phyloP scores from a whole-genome alignment of 2,329 filamentous ascomycete genomes.

The Aspergillus japonicus region DNA sequence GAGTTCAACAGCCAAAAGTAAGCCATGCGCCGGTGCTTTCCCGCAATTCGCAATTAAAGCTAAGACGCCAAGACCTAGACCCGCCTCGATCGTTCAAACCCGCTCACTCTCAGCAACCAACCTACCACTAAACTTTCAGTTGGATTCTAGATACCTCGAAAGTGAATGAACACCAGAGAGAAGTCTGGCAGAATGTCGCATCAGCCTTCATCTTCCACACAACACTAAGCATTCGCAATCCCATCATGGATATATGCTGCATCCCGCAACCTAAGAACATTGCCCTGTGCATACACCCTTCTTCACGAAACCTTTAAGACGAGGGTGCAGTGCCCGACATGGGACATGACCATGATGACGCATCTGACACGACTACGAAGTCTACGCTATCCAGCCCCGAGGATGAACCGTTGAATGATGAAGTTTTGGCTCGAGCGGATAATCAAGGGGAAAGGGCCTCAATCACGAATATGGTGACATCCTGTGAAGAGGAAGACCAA shows the following conservation, averaged over 20 bases:
- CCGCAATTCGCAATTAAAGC: not conserved
- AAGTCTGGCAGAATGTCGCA: not conserved
- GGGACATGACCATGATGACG: slow-evolving; percentile 29
- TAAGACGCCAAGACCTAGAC: not conserved
- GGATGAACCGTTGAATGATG: slow-evolving; percentile 15
- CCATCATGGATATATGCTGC: slow-evolving; percentile 13
- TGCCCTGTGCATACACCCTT: slow-evolving; percentile 11
- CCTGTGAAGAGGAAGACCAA: slow-evolving; percentile 3
- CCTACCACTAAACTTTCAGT: not conserved
- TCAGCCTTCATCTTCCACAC: not conserved
- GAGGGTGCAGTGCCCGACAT: slow-evolving; percentile 26
- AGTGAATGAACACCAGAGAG: not conserved
- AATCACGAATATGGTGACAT: slow-evolving; percentile 14
- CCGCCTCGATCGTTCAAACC: not conserved
- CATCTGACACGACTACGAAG: slow-evolving; percentile 23
- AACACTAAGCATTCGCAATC: not conserved
- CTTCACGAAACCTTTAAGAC: slow-evolving; percentile 2
- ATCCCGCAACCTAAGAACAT: slow-evolving; percentile 7
- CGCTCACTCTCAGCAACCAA: not conserved
- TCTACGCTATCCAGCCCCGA: slow-evolving; percentile 17
- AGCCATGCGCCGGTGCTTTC: not conserved
- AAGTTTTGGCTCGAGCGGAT: slow-evolving; percentile 6
- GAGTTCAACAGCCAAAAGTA: not conserved
- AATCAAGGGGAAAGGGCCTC: slow-evolving; percentile 8
- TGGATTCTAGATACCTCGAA: not conserved